Evolutionary conservation across 2,329 filamentous ascomycete genomes (phyloP).

Genomic region (Meredithiella fracta): DNA sequence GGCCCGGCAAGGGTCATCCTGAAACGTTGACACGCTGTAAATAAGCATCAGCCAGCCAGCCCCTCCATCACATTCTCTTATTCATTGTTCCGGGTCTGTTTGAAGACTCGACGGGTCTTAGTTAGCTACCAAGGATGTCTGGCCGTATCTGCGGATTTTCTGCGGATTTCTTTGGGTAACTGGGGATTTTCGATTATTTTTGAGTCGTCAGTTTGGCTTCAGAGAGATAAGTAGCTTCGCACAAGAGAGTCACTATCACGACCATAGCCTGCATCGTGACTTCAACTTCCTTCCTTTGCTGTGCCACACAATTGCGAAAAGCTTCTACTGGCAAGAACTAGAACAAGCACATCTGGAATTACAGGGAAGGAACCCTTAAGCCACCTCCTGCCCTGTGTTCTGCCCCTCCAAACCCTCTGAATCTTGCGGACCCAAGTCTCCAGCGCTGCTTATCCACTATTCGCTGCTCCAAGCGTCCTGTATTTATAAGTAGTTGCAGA

Average conservation of each 20-base stretch:
- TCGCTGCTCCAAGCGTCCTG: not conserved
- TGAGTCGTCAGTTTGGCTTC: too few species aligned
- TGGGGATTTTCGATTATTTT: too few species aligned
- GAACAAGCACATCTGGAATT: too few species aligned
- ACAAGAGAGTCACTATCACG: too few species aligned
- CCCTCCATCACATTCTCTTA: not conserved
- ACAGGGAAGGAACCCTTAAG: not conserved
- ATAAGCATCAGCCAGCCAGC: slow-evolving; percentile 2
- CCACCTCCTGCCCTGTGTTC: not conserved
- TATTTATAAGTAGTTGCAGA: not conserved
- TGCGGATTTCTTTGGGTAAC: too few species aligned
- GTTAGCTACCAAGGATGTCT: too few species aligned
- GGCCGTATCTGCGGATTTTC: too few species aligned
- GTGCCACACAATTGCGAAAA: too few species aligned
- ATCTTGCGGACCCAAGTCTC: not conserved
- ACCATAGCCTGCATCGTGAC: too few species aligned
- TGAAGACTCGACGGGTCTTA: not conserved
- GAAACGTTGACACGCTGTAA: slow-evolving; percentile 3
- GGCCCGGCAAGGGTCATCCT: not conserved
- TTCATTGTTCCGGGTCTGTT: not conserved
- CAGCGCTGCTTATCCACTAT: not conserved
- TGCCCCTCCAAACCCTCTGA: not conserved
- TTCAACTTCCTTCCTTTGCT: too few species aligned
- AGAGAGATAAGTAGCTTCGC: too few species aligned
- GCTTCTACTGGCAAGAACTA: too few species aligned